Conservation (phyloP, 1,139 yeast genomes). For the Geotrichum carabidarum region DNA sequence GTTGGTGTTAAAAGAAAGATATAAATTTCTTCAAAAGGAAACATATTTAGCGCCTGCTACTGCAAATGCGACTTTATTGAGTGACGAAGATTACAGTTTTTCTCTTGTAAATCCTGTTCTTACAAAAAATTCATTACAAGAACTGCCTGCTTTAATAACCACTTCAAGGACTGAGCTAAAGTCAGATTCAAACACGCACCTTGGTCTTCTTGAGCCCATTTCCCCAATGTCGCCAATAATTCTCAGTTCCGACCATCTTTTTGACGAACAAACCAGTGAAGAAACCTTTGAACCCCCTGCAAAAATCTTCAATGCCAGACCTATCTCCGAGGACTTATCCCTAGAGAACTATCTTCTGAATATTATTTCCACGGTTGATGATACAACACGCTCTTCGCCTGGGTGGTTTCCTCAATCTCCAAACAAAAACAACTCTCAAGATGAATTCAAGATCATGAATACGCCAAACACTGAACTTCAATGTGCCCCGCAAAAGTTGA, state of each 20-base stretch:
- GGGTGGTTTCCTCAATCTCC: slow-evolving; percentile 13
- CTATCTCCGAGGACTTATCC: too few species aligned
- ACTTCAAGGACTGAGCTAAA: too few species aligned
- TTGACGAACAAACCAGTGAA: not conserved
- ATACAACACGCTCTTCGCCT: not conserved
- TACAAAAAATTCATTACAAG: not conserved
- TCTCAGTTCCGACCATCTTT: not conserved
- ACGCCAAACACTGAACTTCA: not conserved
- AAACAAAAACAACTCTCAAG: not conserved
- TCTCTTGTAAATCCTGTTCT: not conserved
- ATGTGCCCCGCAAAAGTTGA: slow-evolving; percentile 3
- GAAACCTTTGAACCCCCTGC: too few species aligned
- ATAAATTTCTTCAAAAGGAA: too few species aligned
- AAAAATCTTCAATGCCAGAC: too few species aligned
- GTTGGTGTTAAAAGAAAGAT: too few species aligned
- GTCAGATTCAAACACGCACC: not conserved
- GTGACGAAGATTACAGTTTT: too few species aligned
- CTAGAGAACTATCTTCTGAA: too few species aligned
- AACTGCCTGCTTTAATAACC: not conserved
- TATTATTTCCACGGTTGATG: too few species aligned
- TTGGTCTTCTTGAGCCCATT: slow-evolving; percentile 10
- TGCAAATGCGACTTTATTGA: too few species aligned
- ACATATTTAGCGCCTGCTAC: too few species aligned
- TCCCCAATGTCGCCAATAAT: slow-evolving; percentile 14
- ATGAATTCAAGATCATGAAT: not conserved